A percentile compares a stretch with the other conserved stretches of the same genome.
Evolutionary conservation across 2,329 filamentous ascomycete species (phyloP).

Genomic region (Fusarium globosum): DNA sequence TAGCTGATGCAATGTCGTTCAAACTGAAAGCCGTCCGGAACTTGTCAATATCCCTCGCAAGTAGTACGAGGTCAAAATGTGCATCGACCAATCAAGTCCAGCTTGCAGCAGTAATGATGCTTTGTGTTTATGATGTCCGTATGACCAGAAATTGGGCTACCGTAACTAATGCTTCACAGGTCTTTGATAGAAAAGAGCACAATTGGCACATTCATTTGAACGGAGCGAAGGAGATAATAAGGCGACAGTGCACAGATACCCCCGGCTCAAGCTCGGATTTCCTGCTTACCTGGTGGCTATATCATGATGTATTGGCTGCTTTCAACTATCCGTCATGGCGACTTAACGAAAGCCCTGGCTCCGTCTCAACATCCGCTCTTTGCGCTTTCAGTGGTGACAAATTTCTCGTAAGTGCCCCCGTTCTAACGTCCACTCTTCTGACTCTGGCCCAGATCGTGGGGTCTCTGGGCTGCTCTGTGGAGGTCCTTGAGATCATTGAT

Average conservation of each 20-base stretch:
- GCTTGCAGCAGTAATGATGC: slow-evolving; percentile 4
- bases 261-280: background rate
- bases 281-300: background rate
- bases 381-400: background rate
- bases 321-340: background rate
- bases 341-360: too few species aligned
- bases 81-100: background rate
- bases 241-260: background rate
- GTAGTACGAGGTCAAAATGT: background rate
- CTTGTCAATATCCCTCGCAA: background rate
- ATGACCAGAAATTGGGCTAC: fast-evolving
- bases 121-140: background rate
- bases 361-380: background rate
- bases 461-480: background rate
- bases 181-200: background rate
- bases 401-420: background rate
- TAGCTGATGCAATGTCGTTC: background rate
- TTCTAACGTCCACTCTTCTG: fast-evolving
- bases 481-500: background rate
- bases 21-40: background rate
- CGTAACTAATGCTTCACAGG: background rate
- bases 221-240: background rate
- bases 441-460: background rate
- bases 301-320: background rate
- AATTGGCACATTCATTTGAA: background rate